Percentiles rank a stretch among this genome's conserved stretches.
Conservation (phyloP, 2,329 filamentous ascomycete species). For the Lecanicillium sp. region DNA sequence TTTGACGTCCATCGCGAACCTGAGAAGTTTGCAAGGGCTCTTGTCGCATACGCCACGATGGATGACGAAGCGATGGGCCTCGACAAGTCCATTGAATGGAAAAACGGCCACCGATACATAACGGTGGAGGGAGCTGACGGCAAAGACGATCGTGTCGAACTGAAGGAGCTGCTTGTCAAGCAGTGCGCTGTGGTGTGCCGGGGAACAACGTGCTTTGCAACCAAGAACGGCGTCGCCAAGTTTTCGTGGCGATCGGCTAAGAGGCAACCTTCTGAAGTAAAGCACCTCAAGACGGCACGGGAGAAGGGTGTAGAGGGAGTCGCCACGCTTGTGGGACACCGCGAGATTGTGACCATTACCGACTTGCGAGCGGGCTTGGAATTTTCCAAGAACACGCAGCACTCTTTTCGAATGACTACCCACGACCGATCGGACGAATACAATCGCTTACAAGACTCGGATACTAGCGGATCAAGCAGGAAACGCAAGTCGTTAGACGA, state of each 20-base stretch:
- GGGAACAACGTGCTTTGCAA: conserved; percentile 12
- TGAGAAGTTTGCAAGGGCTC: conserved; percentile 9
- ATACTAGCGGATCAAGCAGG: conserved; percentile 3
- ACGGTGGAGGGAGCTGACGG: not conserved
- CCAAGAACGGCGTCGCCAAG: conserved; percentile 5
- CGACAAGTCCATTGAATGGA: conserved; percentile 7
- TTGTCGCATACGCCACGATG: conserved; percentile 14
- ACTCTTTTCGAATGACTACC: conserved; percentile 4
- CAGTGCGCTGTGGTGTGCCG: conserved; percentile 12
- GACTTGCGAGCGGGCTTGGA: conserved; percentile 2
- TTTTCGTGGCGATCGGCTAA: conserved; percentile 7
- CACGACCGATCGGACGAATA: conserved; percentile 1
- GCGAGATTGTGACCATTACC: conserved; percentile 4
- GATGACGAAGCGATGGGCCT: conserved; percentile 11
- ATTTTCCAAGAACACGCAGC: conserved; percentile 2
- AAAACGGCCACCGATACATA: conserved; percentile 3
- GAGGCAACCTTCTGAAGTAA: conserved; percentile 2
- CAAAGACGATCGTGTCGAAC: conserved; percentile 6
- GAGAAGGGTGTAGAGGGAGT: conserved; percentile 6
- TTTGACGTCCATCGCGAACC: conserved; percentile 13
- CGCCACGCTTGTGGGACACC: conserved; percentile 4
- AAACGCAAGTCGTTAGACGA: conserved; percentile 8
- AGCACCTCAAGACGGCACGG: conserved; percentile 1
- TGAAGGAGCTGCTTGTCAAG: conserved; percentile 8
- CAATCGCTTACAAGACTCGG: conserved; percentile 1